Base-by-base conservation (phyloP, 106 monocot species). In the Acorus gramineus region DNA sequence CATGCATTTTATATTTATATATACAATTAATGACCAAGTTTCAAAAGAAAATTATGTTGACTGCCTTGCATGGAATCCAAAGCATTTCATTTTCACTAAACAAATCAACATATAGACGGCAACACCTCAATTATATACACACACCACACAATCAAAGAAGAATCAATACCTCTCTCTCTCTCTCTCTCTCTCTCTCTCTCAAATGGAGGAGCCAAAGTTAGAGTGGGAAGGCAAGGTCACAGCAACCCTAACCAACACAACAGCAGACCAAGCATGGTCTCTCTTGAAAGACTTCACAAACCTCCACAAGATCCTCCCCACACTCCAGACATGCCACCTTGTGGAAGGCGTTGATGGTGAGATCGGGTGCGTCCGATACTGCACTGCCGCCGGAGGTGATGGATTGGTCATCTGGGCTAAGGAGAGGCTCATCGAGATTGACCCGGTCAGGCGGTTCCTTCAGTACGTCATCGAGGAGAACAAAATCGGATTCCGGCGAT, bases 401-500 rank as follows among this genome's bases (percentile, higher is more conserved):
- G 61, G 51, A 8, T 49, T 49, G 7, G 54, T 45, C 8, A 45
- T 43, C 46, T 81, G 83, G 84, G 71, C 69, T 47, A 74, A 76
- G 55, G 88, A 88, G 69, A 46, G 7, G 46, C 69, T 78, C 8
- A 47, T 78, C 8, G 42, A 44, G 11, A 44, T 72, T 0, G 78
- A 81, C 72, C 66, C 59, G 28, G 66, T 7, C 6, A 64, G 12
- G 14, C 49, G 69, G 11, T 57, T 66, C 59, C 57, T 50, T 52
- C 47, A 46, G 46, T 88, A 88, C 61, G 46, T 56, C 46, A 66
- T 88, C 8, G 48, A 45, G 47, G 87, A 76, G 13, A 81, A 48
- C 78, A 88, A 78, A 66, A 66, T 81, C 49, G 87, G 84, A n/a
- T 62, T 88, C 55, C 12, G 63, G 6, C 46, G 64, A 6, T 84